Evolutionary conservation across 352 stramenopile genomes (phyloP), one percentile per base, ranked within the genome.

Genomic region (Phytophthora pinifolia): DNA sequence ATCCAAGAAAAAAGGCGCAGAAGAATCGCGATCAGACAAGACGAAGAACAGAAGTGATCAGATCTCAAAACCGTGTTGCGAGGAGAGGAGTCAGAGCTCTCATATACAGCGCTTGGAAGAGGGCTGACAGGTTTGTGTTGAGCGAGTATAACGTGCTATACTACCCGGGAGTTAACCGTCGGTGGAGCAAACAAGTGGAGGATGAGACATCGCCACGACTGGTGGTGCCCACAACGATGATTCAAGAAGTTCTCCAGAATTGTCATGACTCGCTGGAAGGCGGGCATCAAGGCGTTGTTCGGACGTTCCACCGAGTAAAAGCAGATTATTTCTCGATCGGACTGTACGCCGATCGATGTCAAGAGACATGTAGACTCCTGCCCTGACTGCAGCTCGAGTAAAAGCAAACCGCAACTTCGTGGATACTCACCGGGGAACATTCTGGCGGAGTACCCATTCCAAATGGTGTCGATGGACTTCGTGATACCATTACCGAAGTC

Each of bases 241-340:
- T 51, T 38, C n/a, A 51, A 39, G 44, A 41, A 29, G 31, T 14
- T 14, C n/a, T n/a, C n/a, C n/a, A n/a, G n/a, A n/a, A n/a, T n/a
- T n/a, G n/a, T n/a, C n/a, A n/a, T n/a, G n/a, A 51, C 18, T 51
- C 44, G 13, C 15, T 51, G n/a, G 44, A 51, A 41, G 44, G 44
- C 20, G 30, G 42, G 2, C 42, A 48, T n/a, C 42, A 48, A 37
- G 42, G 42, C 7, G 15, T 48, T 2, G 30, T 48, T 9, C 9
- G 42, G 22, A 48, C 27, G 6, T 27, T 15, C 27, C n/a, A 29
- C 5, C 25, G n/a, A n/a, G n/a, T n/a, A n/a, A n/a, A n/a, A n/a
- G n/a, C n/a, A n/a, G n/a, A n/a, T n/a, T n/a, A n/a, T 14, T 48
- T 29, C n/a, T 48, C 27, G 42, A 3, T 37, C 6, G 42, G 42